Evolutionary conservation across 805 yeast species (phyloP).

Genomic region (Priceomyces carsonii): DNA sequence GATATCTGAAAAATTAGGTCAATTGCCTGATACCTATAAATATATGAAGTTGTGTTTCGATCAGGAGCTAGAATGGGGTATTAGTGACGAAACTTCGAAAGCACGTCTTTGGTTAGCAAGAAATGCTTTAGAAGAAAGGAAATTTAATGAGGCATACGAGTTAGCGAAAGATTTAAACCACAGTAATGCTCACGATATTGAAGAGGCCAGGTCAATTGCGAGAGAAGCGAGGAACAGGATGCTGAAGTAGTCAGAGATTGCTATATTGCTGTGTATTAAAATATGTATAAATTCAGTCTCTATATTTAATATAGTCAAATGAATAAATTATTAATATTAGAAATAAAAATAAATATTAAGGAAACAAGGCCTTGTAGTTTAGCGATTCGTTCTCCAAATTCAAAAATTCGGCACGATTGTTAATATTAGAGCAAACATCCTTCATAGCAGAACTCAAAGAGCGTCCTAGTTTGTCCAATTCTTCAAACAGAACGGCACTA

Average conservation of each 20-base stretch:
- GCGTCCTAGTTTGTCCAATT: constrained; percentile 23
- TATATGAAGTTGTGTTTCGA: constrained; percentile 71
- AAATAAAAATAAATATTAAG: not conserved
- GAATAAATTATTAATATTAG: constrained; percentile 1
- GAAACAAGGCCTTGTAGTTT: constrained; percentile 14
- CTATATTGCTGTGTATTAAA: too few species aligned
- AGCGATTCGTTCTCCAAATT: constrained; percentile 26
- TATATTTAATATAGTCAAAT: too few species aligned
- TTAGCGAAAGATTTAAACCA: constrained; percentile 66
- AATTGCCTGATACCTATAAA: constrained; percentile 51
- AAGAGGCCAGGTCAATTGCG: constrained; percentile 83
- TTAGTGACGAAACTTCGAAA: constrained; percentile 70
- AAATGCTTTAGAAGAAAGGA: constrained; percentile 53
- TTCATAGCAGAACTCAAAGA: constrained; percentile 22
- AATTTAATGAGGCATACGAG: constrained; percentile 68
- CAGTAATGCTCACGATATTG: constrained; percentile 83
- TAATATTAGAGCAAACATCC: constrained; percentile 23
- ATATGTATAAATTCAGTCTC: too few species aligned
- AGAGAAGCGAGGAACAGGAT: constrained; percentile 69
- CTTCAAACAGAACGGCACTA: constrained; percentile 26
- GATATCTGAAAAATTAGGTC: constrained; percentile 59
- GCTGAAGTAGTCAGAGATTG: constrained; percentile 11
- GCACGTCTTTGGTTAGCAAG: constrained; percentile 88
- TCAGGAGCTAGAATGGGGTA: constrained; percentile 63
- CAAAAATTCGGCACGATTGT: constrained; percentile 23